Base-by-base conservation (phyloP, 495 filamentous ascomycete species). In the Penicillium odoratum region DNA sequence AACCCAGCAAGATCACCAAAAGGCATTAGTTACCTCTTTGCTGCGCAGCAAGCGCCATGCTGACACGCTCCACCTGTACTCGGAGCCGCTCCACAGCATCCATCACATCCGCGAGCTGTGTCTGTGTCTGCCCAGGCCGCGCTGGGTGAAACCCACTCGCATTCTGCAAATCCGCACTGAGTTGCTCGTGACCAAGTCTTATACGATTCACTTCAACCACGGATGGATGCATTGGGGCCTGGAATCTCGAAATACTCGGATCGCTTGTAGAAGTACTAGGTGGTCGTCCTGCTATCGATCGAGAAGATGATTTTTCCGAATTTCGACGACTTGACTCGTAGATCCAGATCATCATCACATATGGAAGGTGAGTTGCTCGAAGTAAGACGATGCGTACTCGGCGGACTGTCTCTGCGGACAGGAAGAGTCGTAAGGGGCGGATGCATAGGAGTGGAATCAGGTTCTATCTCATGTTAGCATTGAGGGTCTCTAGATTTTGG, bases 381-480 rank as follows among this genome's bases (percentile, higher is more conserved):
- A 97, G 83, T 25, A 96, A 77, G 45, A 90, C 64, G 62, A 96
- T 96, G 51, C 92, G 87, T 31, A 83, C 83, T 30, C 77, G 78
- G 38, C 92, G 87, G 42, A 96, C 80, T 45, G 83, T 81, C 58
- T 87, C 85, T 10, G 90, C 83, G 3, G 90, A 79, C 21, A 96
- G 63, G 58, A 93, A 82, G 26, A 96, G 74, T 58, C 93, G 83
- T 57, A 96, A 75, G 1, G 93, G 93, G 38, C 93, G 88, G 62
- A 97, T 87, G 58, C 92, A 82, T 44, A 90, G 75, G 47, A 96
- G 81, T 1, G 93, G 88, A 43, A 97, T 81, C 16, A 98, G 80
- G 71, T 97, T 97, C 87, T 89, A 66, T 44, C n/a, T 59, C 74
- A 60, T 68, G 4, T 31, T 13, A 56, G 69, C 59, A 68, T 49